Evolutionary conservation across 2,329 filamentous ascomycete species (phyloP).

Genomic region (Stagonosporopsis chrysanthemi): DNA sequence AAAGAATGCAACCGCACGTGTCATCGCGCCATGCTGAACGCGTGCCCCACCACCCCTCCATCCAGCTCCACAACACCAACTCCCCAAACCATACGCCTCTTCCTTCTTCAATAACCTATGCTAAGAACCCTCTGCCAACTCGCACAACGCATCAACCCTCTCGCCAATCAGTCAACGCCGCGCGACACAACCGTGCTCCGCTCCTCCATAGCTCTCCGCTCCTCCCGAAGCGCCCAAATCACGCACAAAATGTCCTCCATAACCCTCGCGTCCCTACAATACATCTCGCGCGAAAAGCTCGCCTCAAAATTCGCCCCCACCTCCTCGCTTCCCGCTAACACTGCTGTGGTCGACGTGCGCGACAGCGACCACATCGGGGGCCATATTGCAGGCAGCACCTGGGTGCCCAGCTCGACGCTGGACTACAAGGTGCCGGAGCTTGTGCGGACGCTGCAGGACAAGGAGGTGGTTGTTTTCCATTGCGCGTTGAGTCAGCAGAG

Average conservation of each 20-base stretch:
- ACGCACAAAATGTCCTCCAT: slow-evolving; percentile 57
- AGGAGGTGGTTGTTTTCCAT: slow-evolving; percentile 90
- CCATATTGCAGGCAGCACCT: slow-evolving; percentile 79
- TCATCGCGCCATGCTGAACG: slow-evolving; percentile 1
- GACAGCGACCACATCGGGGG: slow-evolving; percentile 91
- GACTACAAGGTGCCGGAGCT: slow-evolving; percentile 82
- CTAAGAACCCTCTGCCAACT: neutral
- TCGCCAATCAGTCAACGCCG: neutral
- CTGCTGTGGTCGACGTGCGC: slow-evolving; percentile 87
- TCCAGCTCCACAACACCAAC: neutral
- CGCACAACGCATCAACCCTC: neutral
- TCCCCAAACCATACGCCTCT: neutral
- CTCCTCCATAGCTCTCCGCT: neutral
- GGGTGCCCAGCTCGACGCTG: slow-evolving; percentile 76
- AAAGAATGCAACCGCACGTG: slow-evolving; percentile 1
- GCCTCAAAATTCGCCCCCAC: slow-evolving; percentile 55
- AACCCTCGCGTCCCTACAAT: slow-evolving; percentile 68
- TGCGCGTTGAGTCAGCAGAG: slow-evolving; percentile 91
- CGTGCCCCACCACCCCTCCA: slow-evolving; percentile 9
- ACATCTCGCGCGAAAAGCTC: slow-evolving; percentile 72
- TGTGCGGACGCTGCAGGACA: slow-evolving; percentile 76
- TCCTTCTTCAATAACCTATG: neutral
- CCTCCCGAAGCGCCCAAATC: neutral
- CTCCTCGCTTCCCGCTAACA: slow-evolving; percentile 38
- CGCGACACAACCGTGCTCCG: neutral